These are phyloP conservation scores for Ceratocystis huliohia DNA, from an alignment of 2,329 filamentous ascomycete species.

Conservation along the genomic window DNA sequence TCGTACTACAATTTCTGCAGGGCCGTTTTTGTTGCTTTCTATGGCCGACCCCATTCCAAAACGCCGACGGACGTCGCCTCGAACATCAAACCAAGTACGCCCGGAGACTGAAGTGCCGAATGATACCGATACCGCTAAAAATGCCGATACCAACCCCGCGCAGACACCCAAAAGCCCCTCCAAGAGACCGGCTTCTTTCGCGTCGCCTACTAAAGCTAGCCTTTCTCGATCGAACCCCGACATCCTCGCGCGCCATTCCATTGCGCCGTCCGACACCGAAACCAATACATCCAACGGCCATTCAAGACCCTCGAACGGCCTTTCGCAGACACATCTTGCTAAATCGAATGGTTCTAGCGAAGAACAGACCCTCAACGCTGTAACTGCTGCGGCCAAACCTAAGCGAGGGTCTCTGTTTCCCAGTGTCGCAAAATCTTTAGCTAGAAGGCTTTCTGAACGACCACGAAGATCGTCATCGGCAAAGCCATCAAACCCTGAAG, in stretches of 20 bases:
- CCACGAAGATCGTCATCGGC: neutral
- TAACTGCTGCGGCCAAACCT: neutral
- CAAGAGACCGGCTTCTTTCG: conserved; percentile 41
- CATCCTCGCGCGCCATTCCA: conserved; percentile 35
- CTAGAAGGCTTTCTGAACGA: conserved; percentile 12
- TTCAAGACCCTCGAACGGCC: conserved; percentile 16
- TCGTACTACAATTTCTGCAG: neutral
- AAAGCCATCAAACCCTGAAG: conserved; percentile 4
- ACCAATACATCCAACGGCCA: neutral
- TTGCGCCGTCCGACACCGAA: conserved; percentile 4
- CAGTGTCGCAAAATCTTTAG: neutral
- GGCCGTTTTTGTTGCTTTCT: neutral
- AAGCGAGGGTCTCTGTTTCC: conserved; percentile 4
- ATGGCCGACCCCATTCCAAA: conserved; percentile 49
- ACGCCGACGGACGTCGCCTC: conserved; percentile 49
- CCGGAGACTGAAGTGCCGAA: conserved; percentile 16
- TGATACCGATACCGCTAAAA: conserved; percentile 10
- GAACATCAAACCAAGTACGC: conserved; percentile 31
- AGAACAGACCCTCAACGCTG: neutral
- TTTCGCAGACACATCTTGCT: neutral
- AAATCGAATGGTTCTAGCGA: neutral
- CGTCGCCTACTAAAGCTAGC: conserved; percentile 54
- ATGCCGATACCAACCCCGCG: conserved; percentile 28
- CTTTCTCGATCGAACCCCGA: conserved; percentile 49
- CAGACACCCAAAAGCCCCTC: conserved; percentile 25